Evolutionary conservation across 2,329 filamentous ascomycete genomes (phyloP).

Genomic region (Claviceps citrina): DNA sequence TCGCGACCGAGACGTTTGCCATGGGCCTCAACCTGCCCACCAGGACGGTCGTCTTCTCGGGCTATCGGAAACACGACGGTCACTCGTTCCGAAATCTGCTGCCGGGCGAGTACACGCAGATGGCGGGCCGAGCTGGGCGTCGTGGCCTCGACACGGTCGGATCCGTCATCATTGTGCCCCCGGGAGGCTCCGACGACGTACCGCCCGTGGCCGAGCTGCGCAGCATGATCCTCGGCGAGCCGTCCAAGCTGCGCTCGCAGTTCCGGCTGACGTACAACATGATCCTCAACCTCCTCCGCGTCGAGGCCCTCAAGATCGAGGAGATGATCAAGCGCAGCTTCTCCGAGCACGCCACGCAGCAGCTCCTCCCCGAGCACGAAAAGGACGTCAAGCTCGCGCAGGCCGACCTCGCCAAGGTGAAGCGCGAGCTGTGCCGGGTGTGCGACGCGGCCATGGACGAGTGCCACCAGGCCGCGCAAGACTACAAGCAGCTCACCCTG

Average conservation of each 20-base stretch:
- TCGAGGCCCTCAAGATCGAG: slow-evolving; percentile 94
- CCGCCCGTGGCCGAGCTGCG: slow-evolving; percentile 70
- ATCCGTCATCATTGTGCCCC: slow-evolving; percentile 83
- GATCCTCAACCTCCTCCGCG: slow-evolving; percentile 88
- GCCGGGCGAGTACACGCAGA: slow-evolving; percentile 94
- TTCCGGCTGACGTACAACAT: slow-evolving; percentile 98
- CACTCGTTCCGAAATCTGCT: slow-evolving; percentile 80
- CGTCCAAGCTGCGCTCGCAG: slow-evolving; percentile 87
- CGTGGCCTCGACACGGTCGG: slow-evolving; percentile 86
- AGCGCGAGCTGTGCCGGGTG: slow-evolving; percentile 64
- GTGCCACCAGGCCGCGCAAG: slow-evolving; percentile 70
- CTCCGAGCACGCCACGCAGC: slow-evolving; percentile 93
- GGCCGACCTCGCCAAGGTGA: slow-evolving; percentile 79
- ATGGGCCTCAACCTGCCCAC: slow-evolving; percentile 97
- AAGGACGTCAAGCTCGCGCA: slow-evolving; percentile 87
- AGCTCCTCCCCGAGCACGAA: slow-evolving; percentile 84
- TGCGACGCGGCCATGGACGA: slow-evolving; percentile 69
- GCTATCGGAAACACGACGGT: slow-evolving; percentile 91
- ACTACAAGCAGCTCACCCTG: slow-evolving; percentile 62
- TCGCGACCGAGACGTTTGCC: slow-evolving; percentile 95
- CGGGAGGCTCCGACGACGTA: slow-evolving; percentile 66
- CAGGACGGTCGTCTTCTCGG: slow-evolving; percentile 91
- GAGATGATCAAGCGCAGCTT: slow-evolving; percentile 99
- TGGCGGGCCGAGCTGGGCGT: slow-evolving; percentile 88
- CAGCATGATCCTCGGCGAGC: slow-evolving; percentile 91